A percentile compares a stretch with the other conserved stretches of the same genome.
Evolutionary conservation across 495 filamentous ascomycete genomes (phyloP).

Genomic region (Coniosporium apollinis): DNA sequence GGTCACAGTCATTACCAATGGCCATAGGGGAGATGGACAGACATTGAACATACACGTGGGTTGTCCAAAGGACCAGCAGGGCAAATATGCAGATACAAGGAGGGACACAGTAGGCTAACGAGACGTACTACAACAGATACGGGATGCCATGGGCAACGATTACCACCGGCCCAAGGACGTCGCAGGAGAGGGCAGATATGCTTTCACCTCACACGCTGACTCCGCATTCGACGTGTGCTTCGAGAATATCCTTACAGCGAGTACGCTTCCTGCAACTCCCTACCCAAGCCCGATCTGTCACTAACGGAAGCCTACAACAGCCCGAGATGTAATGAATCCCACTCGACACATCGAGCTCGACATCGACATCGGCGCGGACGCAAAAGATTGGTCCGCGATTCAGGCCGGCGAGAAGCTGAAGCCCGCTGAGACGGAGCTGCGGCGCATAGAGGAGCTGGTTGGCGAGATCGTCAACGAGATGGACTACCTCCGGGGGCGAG

Average conservation of each 20-base stretch:
- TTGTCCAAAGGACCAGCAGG: background rate
- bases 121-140: conserved; percentile 44
- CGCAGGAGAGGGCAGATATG: conserved; percentile 77
- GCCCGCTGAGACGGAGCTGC: conserved; percentile 88
- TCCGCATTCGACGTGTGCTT: conserved; percentile 96
- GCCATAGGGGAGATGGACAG: conserved; percentile 81
- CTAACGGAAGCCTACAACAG: conserved; percentile 5
- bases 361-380: conserved; percentile 96
- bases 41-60: conserved; percentile 80
- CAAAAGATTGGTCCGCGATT: conserved; percentile 94
- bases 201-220: conserved; percentile 90
- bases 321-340: conserved; percentile 37
- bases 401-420: conserved; percentile 96
- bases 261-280: conserved; percentile 30
- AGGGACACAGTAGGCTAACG: background rate
- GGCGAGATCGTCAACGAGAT: conserved; percentile 26
- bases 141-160: conserved; percentile 87
- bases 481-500: conserved; percentile 65
- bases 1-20: conserved; percentile 81
- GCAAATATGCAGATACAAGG: background rate
- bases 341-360: conserved; percentile 79
- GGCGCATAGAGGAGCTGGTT: conserved; percentile 44
- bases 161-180: conserved; percentile 84
- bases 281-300: conserved; percentile 2
- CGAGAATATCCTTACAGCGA: conserved; percentile 58